These are phyloP conservation scores for Penicillium sp. DNA, from an alignment of 2,329 filamentous ascomycete genomes.

Conservation along the genomic window DNA sequence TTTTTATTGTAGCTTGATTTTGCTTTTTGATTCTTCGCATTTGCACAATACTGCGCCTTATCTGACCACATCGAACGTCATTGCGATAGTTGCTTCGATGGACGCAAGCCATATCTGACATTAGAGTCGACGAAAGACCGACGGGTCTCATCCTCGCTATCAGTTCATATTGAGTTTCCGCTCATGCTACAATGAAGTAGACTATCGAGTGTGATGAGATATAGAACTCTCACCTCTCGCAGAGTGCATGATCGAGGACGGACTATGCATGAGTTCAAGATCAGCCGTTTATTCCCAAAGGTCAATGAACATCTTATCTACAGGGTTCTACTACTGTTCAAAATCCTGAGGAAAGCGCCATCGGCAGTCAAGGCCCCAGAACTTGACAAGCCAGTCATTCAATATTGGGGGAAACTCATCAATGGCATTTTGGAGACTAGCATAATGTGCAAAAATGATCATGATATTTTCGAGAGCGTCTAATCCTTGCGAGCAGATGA, in stretches of 20 bases:
- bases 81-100: background rate
- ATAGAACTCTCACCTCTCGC: background rate
- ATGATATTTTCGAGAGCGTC: constrained; percentile 31
- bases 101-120: background rate
- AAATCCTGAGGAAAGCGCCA: constrained; percentile 33
- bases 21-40: background rate
- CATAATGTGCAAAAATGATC: constrained; percentile 42
- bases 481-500: background rate
- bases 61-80: background rate
- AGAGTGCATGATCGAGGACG: background rate
- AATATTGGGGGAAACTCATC: constrained; percentile 37
- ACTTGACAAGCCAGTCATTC: constrained; percentile 40
- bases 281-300: background rate
- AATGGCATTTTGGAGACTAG: constrained; percentile 29
- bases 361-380: constrained; percentile 29
- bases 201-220: background rate
- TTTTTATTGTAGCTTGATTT: background rate
- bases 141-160: background rate
- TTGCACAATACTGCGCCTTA: background rate
- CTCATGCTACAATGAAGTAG: no score
- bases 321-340: background rate
- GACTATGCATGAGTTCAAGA: background rate
- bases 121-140: background rate
- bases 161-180: background rate
- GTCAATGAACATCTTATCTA: background rate